Evolutionary conservation across 2,329 filamentous ascomycete species (phyloP).

Genomic region (Kalmusia sp.): DNA sequence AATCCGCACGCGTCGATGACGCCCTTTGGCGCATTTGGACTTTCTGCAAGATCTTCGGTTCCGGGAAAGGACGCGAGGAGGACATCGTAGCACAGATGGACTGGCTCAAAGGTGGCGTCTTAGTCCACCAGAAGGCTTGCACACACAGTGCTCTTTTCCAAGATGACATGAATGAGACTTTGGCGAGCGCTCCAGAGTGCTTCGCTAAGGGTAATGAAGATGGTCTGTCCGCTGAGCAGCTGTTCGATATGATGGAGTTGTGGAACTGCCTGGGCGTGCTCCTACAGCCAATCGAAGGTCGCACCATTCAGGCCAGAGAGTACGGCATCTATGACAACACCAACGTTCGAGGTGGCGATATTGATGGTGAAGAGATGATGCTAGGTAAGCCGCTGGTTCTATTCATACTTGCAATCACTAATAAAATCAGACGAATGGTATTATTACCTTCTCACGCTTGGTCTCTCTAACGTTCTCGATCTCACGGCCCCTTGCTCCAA

Average conservation of each 20-base stretch:
- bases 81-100: conserved; percentile 67
- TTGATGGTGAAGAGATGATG: conserved; percentile 59
- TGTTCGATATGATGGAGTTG: conserved; percentile 70
- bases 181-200: conserved; percentile 63
- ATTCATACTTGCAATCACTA: conserved; percentile 11
- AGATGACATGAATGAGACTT: conserved; percentile 59
- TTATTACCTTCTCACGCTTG: conserved; percentile 65
- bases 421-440: conserved; percentile 64
- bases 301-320: conserved; percentile 60
- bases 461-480: conserved; percentile 62
- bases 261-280: conserved; percentile 68
- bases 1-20: conserved; percentile 63
- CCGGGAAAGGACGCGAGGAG: conserved; percentile 63
- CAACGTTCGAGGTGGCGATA: conserved; percentile 55
- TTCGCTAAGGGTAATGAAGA: conserved; percentile 64
- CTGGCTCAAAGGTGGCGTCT: conserved; percentile 65
- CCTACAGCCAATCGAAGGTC: conserved; percentile 62
- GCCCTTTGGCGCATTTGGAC: conserved; percentile 72
- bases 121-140: conserved; percentile 57
- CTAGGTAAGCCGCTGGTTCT: conserved; percentile 52
- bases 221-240: conserved; percentile 62
- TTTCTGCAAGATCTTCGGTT: conserved; percentile 70
- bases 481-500: conserved; percentile 52
- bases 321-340: conserved; percentile 63
- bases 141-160: conserved; percentile 57